Evolutionary conservation across 768 basidiomycete species (phyloP).

Genomic region (Naematelia encephala): DNA sequence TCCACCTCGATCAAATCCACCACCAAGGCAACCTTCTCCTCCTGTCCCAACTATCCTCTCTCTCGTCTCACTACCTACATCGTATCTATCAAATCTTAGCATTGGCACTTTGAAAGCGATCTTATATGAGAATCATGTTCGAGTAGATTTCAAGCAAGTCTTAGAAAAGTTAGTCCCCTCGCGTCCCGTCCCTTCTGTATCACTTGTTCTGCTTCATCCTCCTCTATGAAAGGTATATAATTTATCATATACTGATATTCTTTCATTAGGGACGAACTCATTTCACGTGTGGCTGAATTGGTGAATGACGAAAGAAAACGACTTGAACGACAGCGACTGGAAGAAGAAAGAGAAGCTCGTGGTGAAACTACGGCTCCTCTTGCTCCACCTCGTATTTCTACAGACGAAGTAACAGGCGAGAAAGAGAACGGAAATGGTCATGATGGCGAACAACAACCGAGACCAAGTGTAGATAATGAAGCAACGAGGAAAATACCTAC

Average conservation of each 20-base stretch:
- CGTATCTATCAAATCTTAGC: slow-evolving; percentile 61
- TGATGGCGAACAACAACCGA: slow-evolving; percentile 6
- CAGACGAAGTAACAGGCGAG: no score
- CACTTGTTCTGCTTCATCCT: not conserved
- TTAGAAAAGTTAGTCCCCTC: slow-evolving; percentile 67
- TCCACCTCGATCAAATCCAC: slow-evolving; percentile 46
- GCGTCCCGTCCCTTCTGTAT: not conserved
- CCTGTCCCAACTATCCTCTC: slow-evolving; percentile 64
- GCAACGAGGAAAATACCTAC: slow-evolving; percentile 35
- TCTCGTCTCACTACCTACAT: slow-evolving; percentile 62
- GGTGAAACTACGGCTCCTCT: slow-evolving; percentile 13
- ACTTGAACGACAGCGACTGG: slow-evolving; percentile 40
- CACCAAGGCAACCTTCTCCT: slow-evolving; percentile 51
- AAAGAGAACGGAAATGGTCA: slow-evolving; percentile 6
- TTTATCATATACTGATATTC: not conserved
- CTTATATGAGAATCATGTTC: slow-evolving; percentile 68
- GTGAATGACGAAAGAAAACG: slow-evolving; percentile 46
- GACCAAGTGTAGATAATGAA: not conserved
- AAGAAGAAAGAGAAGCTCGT: slow-evolving; percentile 36
- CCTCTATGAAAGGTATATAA: not conserved
- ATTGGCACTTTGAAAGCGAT: slow-evolving; percentile 73
- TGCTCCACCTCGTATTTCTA: no score
- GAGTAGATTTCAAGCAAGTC: slow-evolving; percentile 60
- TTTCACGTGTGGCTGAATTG: slow-evolving; percentile 43
- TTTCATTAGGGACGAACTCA: slow-evolving; percentile 39